phyloP scores from a whole-genome alignment of 2,329 filamentous ascomycete genomes.

The Xylariaceae sp. region DNA sequence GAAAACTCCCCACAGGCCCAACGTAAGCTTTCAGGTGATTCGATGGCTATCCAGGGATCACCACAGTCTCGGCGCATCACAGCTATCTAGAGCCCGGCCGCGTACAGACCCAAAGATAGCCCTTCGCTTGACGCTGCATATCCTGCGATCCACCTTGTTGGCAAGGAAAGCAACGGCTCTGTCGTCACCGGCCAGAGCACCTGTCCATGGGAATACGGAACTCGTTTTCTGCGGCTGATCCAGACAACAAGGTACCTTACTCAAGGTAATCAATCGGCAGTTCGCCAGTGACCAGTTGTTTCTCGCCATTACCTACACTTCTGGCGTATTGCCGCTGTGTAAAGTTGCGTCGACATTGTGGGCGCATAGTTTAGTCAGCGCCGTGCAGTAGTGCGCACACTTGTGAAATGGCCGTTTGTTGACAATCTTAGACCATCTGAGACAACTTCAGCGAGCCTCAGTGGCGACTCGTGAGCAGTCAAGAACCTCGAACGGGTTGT shows the following conservation, averaged over 20 bases:
- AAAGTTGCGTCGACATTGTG: not conserved
- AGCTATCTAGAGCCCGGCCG: not conserved
- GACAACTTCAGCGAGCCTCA: too few species aligned
- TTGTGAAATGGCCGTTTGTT: not conserved
- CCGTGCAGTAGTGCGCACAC: not conserved
- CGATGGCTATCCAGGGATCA: not conserved
- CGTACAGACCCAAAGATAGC: not conserved
- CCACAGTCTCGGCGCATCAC: not conserved
- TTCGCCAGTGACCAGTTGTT: too few species aligned
- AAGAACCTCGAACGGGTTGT: not conserved
- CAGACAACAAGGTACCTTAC: too few species aligned
- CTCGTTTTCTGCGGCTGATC: too few species aligned
- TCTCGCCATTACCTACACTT: too few species aligned
- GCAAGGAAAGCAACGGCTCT: too few species aligned
- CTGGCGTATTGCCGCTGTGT: too few species aligned
- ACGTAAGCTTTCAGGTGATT: not conserved
- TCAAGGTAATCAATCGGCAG: too few species aligned
- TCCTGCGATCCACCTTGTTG: too few species aligned
- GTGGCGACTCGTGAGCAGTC: not conserved
- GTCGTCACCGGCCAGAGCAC: too few species aligned
- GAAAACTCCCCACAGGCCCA: not conserved
- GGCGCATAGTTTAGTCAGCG: conserved; percentile 5
- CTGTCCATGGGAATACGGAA: too few species aligned
- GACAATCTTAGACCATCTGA: not conserved
- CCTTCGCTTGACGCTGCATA: too few species aligned